Conservation (phyloP, 192 early-diverging fungal genomes). For the Coemansia pectinata region DNA sequence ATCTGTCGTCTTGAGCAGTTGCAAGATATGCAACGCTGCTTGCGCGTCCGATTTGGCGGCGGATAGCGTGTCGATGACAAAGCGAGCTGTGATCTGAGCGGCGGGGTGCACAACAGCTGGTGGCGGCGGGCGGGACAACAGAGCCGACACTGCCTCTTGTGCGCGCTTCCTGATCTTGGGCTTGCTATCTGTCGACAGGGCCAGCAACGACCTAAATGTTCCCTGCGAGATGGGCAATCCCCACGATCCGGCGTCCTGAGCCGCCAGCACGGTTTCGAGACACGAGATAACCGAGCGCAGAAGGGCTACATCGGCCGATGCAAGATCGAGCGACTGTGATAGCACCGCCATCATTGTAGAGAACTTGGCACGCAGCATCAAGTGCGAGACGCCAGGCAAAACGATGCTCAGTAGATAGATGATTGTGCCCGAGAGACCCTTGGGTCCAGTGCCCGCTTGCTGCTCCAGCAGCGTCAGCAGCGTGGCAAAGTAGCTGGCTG, state of each 20-base stretch:
- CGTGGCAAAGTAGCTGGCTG: slow-evolving; percentile 89
- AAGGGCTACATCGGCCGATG: slow-evolving; percentile 78
- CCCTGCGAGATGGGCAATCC: slow-evolving; percentile 65
- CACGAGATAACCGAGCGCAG: slow-evolving; percentile 78
- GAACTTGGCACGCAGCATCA: slow-evolving; percentile 66
- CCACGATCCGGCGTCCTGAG: slow-evolving; percentile 80
- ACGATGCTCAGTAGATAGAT: slow-evolving; percentile 81
- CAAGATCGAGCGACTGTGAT: slow-evolving; percentile 55
- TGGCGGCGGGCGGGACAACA: slow-evolving; percentile 73
- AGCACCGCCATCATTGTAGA: slow-evolving; percentile 64
- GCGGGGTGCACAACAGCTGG: slow-evolving; percentile 74
- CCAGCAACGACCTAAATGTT: slow-evolving; percentile 70
- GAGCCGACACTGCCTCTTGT: slow-evolving; percentile 73
- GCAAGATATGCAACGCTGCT: slow-evolving; percentile 66
- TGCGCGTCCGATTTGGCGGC: slow-evolving; percentile 58
- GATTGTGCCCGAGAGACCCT: slow-evolving; percentile 62
- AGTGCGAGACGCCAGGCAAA: slow-evolving; percentile 62
- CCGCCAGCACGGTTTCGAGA: slow-evolving; percentile 73
- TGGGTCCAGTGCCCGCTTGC: slow-evolving; percentile 50
- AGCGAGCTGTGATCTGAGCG: slow-evolving; percentile 63
- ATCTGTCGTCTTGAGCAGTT: slow-evolving; percentile 68
- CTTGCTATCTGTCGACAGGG: slow-evolving; percentile 76
- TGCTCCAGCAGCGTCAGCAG: slow-evolving; percentile 75
- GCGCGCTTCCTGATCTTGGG: slow-evolving; percentile 91
- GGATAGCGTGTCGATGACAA: slow-evolving; percentile 60